Conservation (phyloP, 225 moss, liverwort and hornwort genomes). For the Bryum argenteum region DNA sequence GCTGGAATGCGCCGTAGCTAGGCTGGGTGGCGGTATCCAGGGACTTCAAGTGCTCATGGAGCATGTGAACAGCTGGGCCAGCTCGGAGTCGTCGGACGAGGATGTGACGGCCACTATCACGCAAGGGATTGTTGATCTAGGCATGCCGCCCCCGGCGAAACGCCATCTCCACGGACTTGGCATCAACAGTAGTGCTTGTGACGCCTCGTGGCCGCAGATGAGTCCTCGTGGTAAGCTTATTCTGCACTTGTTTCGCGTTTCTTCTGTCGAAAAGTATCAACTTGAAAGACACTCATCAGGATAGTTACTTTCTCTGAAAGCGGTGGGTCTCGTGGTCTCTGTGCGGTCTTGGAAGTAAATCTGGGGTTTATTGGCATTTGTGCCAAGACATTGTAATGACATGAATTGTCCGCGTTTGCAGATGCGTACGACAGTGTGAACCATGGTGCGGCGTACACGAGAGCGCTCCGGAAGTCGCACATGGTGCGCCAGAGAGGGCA, state of each 20-base stretch:
- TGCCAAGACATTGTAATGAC: not conserved
- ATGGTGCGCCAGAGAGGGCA: constrained; percentile 37
- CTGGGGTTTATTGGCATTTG: not conserved
- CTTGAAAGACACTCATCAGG: too few species aligned
- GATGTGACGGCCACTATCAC: constrained; percentile 25
- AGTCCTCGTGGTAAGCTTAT: constrained; percentile 10
- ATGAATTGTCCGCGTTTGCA: not conserved
- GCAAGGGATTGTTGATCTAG: constrained; percentile 29
- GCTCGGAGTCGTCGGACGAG: not conserved
- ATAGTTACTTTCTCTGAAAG: too few species aligned
- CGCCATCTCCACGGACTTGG: not conserved
- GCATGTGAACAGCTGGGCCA: constrained; percentile 31
- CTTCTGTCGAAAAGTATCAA: too few species aligned
- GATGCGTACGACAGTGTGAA: not conserved
- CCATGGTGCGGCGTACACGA: constrained; percentile 31
- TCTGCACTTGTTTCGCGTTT: too few species aligned
- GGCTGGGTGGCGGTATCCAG: constrained; percentile 38
- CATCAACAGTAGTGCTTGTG: too few species aligned
- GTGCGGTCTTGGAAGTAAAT: constrained; percentile 24
- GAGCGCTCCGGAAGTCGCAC: constrained; percentile 45
- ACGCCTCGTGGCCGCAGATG: not conserved
- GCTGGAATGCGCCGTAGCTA: constrained; percentile 28
- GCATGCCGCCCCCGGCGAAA: constrained; percentile 14
- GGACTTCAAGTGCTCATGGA: constrained; percentile 44
- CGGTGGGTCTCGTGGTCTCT: not conserved